These are phyloP conservation scores for Citrus reticulata DNA, from an alignment of 345 rosid genomes.

Conservation along the genomic window DNA sequence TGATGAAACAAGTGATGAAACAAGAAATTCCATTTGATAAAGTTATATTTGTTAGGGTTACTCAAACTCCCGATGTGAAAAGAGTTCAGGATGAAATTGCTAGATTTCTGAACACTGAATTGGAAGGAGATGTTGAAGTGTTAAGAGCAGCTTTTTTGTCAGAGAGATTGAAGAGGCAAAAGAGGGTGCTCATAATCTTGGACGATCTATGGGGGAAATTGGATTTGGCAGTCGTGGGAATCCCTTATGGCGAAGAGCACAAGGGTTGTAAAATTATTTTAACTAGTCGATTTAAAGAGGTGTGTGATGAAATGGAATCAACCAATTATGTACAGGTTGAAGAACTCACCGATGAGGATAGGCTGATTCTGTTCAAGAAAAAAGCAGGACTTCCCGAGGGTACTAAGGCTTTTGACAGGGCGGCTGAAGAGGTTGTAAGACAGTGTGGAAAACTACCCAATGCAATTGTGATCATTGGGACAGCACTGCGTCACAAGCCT, in stretches of 20 bases:
- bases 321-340: background rate
- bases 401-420: background rate
- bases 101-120: background rate
- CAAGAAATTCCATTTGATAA: conserved; percentile 8
- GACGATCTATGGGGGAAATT: conserved; percentile 29
- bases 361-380: conserved; percentile 21
- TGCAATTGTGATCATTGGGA: conserved; percentile 6
- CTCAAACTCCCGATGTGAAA: conserved; percentile 6
- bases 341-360: conserved; percentile 11
- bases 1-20: background rate
- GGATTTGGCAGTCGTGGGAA: conserved; percentile 22
- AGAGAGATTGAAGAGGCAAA: background rate
- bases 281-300: conserved; percentile 7
- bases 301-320: conserved; percentile 15
- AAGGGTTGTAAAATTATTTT: conserved; percentile 25
- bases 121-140: conserved; percentile 2
- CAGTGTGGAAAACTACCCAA: conserved; percentile 24
- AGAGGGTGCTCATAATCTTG: conserved; percentile 28
- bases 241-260: conserved; percentile 5
- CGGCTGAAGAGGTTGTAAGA: background rate
- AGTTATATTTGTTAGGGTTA: conserved; percentile 1
- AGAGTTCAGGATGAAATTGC: conserved; percentile 22
- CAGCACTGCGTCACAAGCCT: background rate
- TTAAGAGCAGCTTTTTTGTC: conserved; percentile 17
- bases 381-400: conserved; percentile 5